phyloP scores from a whole-genome alignment of 1,139 yeast species.

The Geotrichum klebahnii region DNA sequence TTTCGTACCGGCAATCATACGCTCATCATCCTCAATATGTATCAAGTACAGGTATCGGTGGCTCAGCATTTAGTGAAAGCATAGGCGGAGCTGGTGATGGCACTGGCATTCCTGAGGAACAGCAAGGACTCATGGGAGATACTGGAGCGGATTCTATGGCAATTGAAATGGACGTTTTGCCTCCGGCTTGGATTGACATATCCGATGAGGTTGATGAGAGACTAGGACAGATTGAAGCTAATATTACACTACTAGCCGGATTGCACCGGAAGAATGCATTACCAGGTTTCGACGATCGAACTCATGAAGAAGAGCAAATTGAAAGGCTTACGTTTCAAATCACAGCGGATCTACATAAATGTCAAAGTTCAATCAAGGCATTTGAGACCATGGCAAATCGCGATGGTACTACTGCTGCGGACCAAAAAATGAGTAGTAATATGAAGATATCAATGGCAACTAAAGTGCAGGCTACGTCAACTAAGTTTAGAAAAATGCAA shows the following conservation, averaged over 20 bases:
- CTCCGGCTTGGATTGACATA: conserved; percentile 75
- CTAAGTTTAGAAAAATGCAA: conserved; percentile 79
- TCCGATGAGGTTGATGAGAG: conserved; percentile 66
- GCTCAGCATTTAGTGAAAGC: conserved; percentile 23
- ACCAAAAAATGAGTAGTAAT: conserved; percentile 66
- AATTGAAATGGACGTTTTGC: conserved; percentile 49
- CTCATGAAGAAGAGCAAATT: conserved; percentile 64
- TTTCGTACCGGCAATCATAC: conserved; percentile 45
- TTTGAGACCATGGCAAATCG: conserved; percentile 49
- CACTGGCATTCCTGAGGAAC: conserved; percentile 57
- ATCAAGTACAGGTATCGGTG: conserved; percentile 17
- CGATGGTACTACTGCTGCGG: conserved; percentile 44
- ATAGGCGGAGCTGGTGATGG: conserved; percentile 37
- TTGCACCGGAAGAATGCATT: conserved; percentile 77
- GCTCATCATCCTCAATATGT: conserved; percentile 39
- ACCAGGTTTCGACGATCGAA: conserved; percentile 79
- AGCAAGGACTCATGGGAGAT: conserved; percentile 50
- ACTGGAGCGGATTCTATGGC: conserved; percentile 30
- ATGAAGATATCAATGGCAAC: conserved; percentile 81
- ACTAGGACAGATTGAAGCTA: conserved; percentile 47
- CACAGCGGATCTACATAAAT: conserved; percentile 67
- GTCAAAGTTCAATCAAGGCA: conserved; percentile 70
- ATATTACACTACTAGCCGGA: conserved; percentile 56
- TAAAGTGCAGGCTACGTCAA: conserved; percentile 72
- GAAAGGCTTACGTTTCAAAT: conserved; percentile 72